A percentile compares a stretch with the other conserved stretches of the same genome.
Conservation (phyloP, 2,329 filamentous ascomycete genomes). For the Arthroderma uncinatum region DNA sequence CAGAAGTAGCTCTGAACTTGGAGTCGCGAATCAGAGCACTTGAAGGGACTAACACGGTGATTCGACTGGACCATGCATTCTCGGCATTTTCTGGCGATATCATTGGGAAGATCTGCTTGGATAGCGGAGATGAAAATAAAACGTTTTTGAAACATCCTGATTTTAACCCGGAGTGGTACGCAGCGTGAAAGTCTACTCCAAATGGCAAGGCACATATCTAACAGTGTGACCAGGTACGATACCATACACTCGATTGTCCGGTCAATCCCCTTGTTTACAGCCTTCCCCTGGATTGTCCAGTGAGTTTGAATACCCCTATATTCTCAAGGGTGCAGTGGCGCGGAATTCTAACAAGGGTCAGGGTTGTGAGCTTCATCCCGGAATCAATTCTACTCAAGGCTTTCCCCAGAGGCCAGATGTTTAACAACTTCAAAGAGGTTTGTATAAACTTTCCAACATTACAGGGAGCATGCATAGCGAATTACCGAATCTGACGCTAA, state of each 20-base stretch:
- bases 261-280: slow-evolving; percentile 12
- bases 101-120: slow-evolving; percentile 12
- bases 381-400: neutral
- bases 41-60: slow-evolving; percentile 14
- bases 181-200: neutral
- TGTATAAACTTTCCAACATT: neutral
- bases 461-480: neutral
- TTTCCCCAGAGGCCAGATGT: slow-evolving; percentile 1
- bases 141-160: slow-evolving; percentile 5
- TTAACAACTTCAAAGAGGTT: slow-evolving; percentile 7
- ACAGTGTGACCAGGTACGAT: slow-evolving; percentile 10
- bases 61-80: slow-evolving; percentile 20
- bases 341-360: neutral
- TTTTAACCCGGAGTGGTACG: slow-evolving; percentile 8
- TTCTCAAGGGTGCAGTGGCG: neutral
- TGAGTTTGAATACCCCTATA: neutral
- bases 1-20: slow-evolving; percentile 9
- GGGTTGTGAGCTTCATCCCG: slow-evolving; percentile 3
- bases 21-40: slow-evolving; percentile 9
- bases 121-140: neutral
- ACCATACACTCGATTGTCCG: slow-evolving; percentile 8
- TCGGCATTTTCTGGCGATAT: slow-evolving; percentile 22
- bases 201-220: neutral
- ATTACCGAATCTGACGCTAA: neutral
- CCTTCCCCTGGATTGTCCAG: slow-evolving; percentile 11